Conservation (phyloP, 495 filamentous ascomycete genomes). For the Aeminium ludgeri region DNA sequence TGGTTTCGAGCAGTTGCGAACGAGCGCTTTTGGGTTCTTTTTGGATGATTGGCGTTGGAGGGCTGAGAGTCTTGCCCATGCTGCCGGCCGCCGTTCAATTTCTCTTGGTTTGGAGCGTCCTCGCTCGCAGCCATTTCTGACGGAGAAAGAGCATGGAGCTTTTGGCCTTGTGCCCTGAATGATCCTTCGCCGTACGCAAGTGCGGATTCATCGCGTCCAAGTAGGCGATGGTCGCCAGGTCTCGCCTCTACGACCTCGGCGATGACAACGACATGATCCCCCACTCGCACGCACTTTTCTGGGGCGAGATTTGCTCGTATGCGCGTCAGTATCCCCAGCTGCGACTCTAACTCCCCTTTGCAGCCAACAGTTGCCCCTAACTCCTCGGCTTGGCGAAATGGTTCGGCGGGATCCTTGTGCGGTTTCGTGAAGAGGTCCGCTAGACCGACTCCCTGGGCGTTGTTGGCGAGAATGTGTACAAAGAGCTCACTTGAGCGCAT, state of each 20-base stretch:
- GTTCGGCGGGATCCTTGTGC: slow-evolving; percentile 4
- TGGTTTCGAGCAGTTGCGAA: background rate
- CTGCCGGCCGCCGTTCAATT: no score
- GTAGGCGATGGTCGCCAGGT: no score
- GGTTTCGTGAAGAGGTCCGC: slow-evolving; percentile 20
- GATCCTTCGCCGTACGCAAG: no score
- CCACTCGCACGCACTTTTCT: slow-evolving; percentile 26
- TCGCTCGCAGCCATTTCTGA: background rate
- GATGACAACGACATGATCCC: slow-evolving; percentile 39
- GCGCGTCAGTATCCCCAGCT: no score
- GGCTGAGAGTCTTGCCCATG: no score
- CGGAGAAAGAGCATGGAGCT: no score
- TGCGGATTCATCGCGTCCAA: no score
- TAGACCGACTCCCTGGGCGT: slow-evolving; percentile 10
- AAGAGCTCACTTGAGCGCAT: slow-evolving; percentile 7
- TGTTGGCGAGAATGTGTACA: slow-evolving; percentile 20
- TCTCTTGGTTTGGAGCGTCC: no score
- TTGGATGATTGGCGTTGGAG: no score
- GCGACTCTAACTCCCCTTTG: no score
- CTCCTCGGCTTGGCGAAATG: slow-evolving; percentile 1
- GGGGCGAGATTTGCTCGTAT: slow-evolving; percentile 4
- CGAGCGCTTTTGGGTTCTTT: no score
- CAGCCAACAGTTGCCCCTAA: background rate
- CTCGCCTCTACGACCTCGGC: slow-evolving; percentile 31
- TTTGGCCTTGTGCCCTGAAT: no score